Base-by-base conservation (phyloP, 208 protist genomes). In the Crithidia mellificae region DNA sequence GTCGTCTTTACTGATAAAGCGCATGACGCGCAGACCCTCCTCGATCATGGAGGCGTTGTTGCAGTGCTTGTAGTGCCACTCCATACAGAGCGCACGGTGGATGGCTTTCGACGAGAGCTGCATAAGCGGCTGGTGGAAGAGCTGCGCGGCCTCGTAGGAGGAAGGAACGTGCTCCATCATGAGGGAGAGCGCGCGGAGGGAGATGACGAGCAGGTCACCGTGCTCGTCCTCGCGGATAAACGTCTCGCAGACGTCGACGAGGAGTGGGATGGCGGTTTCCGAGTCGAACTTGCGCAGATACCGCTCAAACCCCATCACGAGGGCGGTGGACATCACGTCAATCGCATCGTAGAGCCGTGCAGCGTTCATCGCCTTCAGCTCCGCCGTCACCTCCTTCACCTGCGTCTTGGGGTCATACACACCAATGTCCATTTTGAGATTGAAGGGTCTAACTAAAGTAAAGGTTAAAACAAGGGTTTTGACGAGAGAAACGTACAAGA, bases 221-320 rank as follows among this genome's bases (percentile, higher is more conserved):
- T 78, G 32, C 19, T 24, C 25, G 39, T 57, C 69, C 9, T 71
- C 64, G 14, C 3, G 43, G 12, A 78, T 77, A 61, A 73, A 76
- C 25, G 69, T 80, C 56, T 87, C 75, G 8, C 74, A 75, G 62
- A 94, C 81, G 25, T 74, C 57, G 1, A 81, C 39, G 12, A 94
- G 63, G 17, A 87, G 55, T 6, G 84, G 73, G 25, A 95, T 77
- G 0, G 77, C 87, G 0, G 39, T 43, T 0, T 54, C 54, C 7
- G 83, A 71, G n/a, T 96, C 82, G 61, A 96, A 96, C 4, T 72
- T 75, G 34, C 88, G 84, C 49, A 96, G 58, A 59, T 96, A 96
- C 30, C 30, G 19, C 67, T 96, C 91, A 7, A 84, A 70, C 12
- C 91, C 91, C 88, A 96, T 96, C 0, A 94, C 84, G 6, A 96